Base-by-base conservation (phyloP, 2,329 filamentous ascomycete genomes). In the Aspergillus fumigatiaffinis region DNA sequence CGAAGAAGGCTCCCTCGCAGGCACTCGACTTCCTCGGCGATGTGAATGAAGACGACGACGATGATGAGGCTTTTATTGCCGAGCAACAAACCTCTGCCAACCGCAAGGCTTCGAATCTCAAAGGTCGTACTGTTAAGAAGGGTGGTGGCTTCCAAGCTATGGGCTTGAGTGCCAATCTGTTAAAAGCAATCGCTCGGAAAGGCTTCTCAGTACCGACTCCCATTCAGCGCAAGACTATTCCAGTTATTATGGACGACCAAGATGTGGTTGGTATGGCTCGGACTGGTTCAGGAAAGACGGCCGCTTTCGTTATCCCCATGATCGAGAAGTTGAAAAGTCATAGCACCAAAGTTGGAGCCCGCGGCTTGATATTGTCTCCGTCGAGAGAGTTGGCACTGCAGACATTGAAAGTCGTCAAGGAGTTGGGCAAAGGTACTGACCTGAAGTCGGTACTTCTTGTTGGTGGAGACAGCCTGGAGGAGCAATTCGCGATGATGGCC, bases 241-340 rank as follows among this genome's bases (percentile, higher is more conserved):
- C 94, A 3, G 80, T 97, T 55, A 86, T 99, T 55, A 81, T 97
- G 66, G 90, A 95, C 60, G 85, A 89, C 54, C 90, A 92, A 76
- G 94, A 99, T 82, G 90, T 97, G n/a, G 93, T 99, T 25, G 95
- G 92, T 64, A 99, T 99, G 94, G 94, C 94, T 7, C 84, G 95
- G 64, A 99, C 95, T n/a, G 94, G 94, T 72, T 97, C 92, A 21
- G 94, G 94, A 79, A 99, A 99, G 80, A 99, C 95, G 1, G 94
- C 92, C 1, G 94, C 94, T 23, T 99, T 99, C 74, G 92, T 97
- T 26, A 95, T 99, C 63, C 94, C 94, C 47, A 96, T 99, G 93
- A 92, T 99, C 60, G 91, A 99, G 78, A 90, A 88, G 63, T 80
- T 99, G 60, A 95, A 92, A 74, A 84, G 86, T 25, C 95, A 99